Conservation (phyloP, 257 asterid species). For the Coffea canephora region DNA sequence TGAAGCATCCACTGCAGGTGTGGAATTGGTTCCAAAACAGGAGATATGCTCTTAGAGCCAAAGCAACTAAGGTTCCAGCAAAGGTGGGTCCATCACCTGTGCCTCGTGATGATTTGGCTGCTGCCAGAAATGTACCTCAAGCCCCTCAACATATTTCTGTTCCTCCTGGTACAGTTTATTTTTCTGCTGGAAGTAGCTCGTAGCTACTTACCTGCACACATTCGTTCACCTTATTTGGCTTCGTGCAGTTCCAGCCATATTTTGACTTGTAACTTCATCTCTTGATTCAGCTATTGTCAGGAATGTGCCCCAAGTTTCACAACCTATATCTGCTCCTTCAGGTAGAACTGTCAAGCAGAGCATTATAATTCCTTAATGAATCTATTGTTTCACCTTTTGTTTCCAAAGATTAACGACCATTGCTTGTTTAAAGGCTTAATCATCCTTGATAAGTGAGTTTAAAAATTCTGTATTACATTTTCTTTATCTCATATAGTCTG, state of each 20-base stretch:
- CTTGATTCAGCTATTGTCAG: conserved; percentile 40
- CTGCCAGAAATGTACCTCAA: conserved; percentile 47
- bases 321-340: conserved; percentile 52
- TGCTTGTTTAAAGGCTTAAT: neutral
- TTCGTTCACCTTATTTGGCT: neutral
- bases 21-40: conserved; percentile 33
- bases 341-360: conserved; percentile 37
- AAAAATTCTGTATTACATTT: neutral
- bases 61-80: conserved; percentile 43
- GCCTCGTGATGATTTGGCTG: conserved; percentile 50
- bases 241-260: neutral
- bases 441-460: neutral
- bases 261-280: conserved; percentile 15
- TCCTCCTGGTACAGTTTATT: conserved; percentile 26
- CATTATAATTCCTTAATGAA: neutral
- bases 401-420: neutral
- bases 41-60: conserved; percentile 24
- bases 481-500: neutral
- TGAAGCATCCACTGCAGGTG: conserved; percentile 15
- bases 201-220: neutral
- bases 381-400: neutral
- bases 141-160: conserved; percentile 38
- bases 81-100: conserved; percentile 40
- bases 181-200: neutral
- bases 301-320: conserved; percentile 49